These are phyloP conservation scores for Andrographis paniculata DNA, from an alignment of 305 asterid genomes.

Conservation along the genomic window DNA sequence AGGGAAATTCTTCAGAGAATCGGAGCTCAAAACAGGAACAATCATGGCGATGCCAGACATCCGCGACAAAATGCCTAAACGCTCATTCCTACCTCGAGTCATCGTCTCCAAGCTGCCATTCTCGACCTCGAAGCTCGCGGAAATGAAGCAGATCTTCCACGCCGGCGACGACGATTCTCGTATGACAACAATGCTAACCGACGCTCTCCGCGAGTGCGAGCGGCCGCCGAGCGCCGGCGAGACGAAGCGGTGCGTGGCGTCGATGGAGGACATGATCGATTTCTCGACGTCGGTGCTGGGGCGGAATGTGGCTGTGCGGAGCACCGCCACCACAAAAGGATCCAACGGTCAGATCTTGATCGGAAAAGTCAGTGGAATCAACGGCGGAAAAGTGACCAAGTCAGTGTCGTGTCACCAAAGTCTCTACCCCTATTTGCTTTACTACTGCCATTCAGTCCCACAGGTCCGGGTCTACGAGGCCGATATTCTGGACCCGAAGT, in stretches of 20 bases:
- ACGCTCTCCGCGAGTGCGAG: constrained; percentile 54
- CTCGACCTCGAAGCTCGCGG: constrained; percentile 37
- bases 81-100: constrained; percentile 75
- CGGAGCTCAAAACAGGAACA: constrained; percentile 42
- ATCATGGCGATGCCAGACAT: constrained; percentile 76
- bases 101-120: constrained; percentile 66
- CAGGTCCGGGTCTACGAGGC: constrained; percentile 84
- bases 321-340: constrained; percentile 48
- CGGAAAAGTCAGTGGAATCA: constrained; percentile 50
- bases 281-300: constrained; percentile 66
- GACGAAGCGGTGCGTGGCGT: constrained; percentile 61
- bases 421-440: constrained; percentile 60
- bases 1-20: constrained; percentile 63
- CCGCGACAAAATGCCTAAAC: constrained; percentile 68
- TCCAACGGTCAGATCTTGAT: constrained; percentile 32
- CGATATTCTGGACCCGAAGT: constrained; percentile 49
- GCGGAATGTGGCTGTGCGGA: constrained; percentile 42
- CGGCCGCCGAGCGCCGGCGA: constrained; percentile 57
- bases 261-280: constrained; percentile 84
- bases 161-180: constrained; percentile 41
- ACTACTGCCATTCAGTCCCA: constrained; percentile 88
- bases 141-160: constrained; percentile 46
- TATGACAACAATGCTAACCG: constrained; percentile 35
- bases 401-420: constrained; percentile 90
- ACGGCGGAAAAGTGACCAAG: constrained; percentile 56